These are phyloP conservation scores for Allium cepa DNA, from an alignment of 106 monocot genomes.

Conservation along the genomic window DNA sequence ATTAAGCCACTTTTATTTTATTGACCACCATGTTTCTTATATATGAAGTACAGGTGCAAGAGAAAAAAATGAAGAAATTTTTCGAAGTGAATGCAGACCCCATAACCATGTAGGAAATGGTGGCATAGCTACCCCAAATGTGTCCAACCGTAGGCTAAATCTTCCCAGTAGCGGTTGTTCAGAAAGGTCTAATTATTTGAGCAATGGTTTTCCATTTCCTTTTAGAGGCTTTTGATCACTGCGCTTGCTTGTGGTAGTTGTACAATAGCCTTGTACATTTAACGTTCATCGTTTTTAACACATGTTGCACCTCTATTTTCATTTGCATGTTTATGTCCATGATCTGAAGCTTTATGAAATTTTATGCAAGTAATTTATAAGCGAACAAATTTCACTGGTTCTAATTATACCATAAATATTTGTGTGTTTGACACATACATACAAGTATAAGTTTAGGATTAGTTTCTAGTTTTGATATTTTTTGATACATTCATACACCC, in stretches of 20 bases:
- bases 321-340: no score
- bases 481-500: no score
- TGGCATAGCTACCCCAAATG: slow-evolving; percentile 26
- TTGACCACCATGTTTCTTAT: not conserved
- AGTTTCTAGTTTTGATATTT: no score
- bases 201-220: slow-evolving; percentile 50
- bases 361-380: no score
- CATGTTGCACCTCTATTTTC: no score
- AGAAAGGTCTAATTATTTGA: slow-evolving; percentile 22
- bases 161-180: slow-evolving; percentile 56
- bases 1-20: not conserved
- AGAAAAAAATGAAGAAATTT: slow-evolving; percentile 74
- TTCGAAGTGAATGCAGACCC: slow-evolving; percentile 58
- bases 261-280: no score
- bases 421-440: no score
- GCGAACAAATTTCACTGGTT: no score
- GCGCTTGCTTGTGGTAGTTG: slow-evolving; percentile 85
- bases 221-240: slow-evolving; percentile 55
- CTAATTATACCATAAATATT: no score
- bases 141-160: slow-evolving; percentile 15
- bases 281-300: no score
- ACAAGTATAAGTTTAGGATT: no score
- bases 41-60: slow-evolving; percentile 42
- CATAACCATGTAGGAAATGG: slow-evolving; percentile 42
- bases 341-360: no score